Conservation (phyloP, 495 filamentous ascomycete genomes). For the Penicillium alfredii region DNA sequence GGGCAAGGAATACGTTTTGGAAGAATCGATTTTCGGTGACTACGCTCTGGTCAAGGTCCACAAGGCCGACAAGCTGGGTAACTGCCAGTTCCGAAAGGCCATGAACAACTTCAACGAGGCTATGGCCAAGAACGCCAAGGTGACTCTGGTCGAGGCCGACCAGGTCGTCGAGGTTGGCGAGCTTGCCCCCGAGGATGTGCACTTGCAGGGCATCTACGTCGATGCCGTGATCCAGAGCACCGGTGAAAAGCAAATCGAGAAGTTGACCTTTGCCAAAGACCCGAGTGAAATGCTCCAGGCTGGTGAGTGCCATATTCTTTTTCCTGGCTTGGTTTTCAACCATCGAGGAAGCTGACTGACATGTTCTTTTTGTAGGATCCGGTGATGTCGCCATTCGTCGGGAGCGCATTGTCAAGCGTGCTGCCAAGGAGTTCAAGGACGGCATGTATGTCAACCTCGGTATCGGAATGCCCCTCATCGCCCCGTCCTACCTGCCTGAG, state of each 20-base stretch:
- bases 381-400: conserved; percentile 68
- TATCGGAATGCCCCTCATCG: conserved; percentile 88
- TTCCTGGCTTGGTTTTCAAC: not conserved
- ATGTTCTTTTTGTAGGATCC: conserved; percentile 52
- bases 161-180: conserved; percentile 78
- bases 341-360: conserved; percentile 21
- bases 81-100: conserved; percentile 80
- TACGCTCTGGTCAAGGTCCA: conserved; percentile 84
- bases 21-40: conserved; percentile 78
- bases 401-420: conserved; percentile 75
- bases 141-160: conserved; percentile 86
- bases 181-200: conserved; percentile 67
- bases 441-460: conserved; percentile 93
- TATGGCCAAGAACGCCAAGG: conserved; percentile 81
- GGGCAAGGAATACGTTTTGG: conserved; percentile 75
- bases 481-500: conserved; percentile 71
- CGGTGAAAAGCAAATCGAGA: conserved; percentile 72
- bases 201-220: conserved; percentile 85
- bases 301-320: conserved; percentile 19
- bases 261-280: conserved; percentile 68
- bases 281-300: conserved; percentile 46
- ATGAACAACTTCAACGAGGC: conserved; percentile 86
- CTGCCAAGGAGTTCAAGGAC: conserved; percentile 88
- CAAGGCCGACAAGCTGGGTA: conserved; percentile 83
- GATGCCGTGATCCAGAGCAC: conserved; percentile 74